Base-by-base conservation (phyloP, 1,284 basidiomycete genomes). In the Marasmius oreades region DNA sequence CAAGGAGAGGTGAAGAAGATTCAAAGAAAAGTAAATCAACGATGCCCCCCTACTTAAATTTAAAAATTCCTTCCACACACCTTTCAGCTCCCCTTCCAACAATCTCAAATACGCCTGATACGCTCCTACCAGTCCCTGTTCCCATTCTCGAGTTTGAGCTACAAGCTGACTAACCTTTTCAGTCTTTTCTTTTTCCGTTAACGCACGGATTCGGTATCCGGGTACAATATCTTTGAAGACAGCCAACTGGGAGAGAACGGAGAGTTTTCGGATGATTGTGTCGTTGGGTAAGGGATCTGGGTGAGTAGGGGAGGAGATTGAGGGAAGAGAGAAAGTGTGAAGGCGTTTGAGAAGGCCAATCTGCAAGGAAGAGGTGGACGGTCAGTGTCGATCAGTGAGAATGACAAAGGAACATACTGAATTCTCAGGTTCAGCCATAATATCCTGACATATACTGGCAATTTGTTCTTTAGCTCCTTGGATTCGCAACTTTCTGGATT, bases 111-210 rank as follows among this genome's bases (percentile, higher is more conserved):
- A 99, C 12, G 80, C 77, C 70, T 97, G 94, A 73, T 99, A 99
- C 39, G 90, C 85, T 52, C 78, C 74, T 20, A 99, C 90, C 51
- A 99, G 79, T n/a, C 95, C 90, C 70, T 98, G 94, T 70, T 99
- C 97, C 81, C 90, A 99, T 68, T 99, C 97, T 63, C 97, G 84
- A 61, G 93, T 88, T 28, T 88, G 81, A 18, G 90, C 82, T 3
- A 99, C 93, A 73, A 95, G 88, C 72, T 99, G 96, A 68, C 93
- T 88, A 56, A 98, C 95, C 70, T 95, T 96, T 70, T 97, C 95
- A 4, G 86, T 77, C 70, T 92, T 92, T 73, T 99, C 97, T 60
- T 84, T 84, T 37, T 95, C 96, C 2, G 93, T 93, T 33, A 99
- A 77, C 14, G 87, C 74, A 53, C 97, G 90, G 68, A 99, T 98